Percentiles rank a stretch among this genome's conserved stretches.
These are phyloP conservation scores for Pseudocercospora vitis DNA, from an alignment of 2,329 filamentous ascomycete species.

Conservation along the genomic window DNA sequence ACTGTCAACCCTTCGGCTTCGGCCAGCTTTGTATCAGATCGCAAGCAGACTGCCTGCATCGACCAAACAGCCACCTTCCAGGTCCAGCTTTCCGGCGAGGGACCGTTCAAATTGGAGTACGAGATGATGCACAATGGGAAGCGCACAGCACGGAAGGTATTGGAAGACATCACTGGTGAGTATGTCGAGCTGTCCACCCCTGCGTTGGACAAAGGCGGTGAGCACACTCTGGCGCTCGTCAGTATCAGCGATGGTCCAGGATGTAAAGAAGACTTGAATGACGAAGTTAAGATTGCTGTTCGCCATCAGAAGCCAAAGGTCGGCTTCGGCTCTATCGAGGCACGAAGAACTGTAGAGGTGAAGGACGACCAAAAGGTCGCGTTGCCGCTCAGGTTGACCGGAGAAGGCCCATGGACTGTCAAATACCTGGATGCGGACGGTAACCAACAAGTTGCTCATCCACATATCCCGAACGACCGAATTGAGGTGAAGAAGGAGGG, in stretches of 20 bases:
- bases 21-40: constrained; percentile 63
- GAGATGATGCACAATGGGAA: constrained; percentile 89
- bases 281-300: constrained; percentile 81
- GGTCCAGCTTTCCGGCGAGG: constrained; percentile 74
- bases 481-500: constrained; percentile 49
- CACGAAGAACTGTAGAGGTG: constrained; percentile 70
- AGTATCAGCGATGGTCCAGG: constrained; percentile 82
- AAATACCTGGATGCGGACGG: constrained; percentile 59
- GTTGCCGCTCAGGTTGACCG: constrained; percentile 80
- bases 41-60: constrained; percentile 70
- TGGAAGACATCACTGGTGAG: constrained; percentile 62
- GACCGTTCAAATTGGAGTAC: constrained; percentile 87
- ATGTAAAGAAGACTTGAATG: constrained; percentile 82
- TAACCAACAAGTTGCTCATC: constrained; percentile 42
- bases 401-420: constrained; percentile 80
- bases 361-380: constrained; percentile 73
- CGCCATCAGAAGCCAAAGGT: constrained; percentile 84
- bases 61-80: constrained; percentile 76
- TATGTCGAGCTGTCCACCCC: constrained; percentile 73
- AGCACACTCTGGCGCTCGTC: constrained; percentile 83
- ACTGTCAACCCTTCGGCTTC: constrained; percentile 90
- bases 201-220: constrained; percentile 74
- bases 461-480: constrained; percentile 37
- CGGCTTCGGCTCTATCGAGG: constrained; percentile 81
- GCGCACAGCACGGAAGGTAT: constrained; percentile 64